Evolutionary conservation across 441 rosid genomes (phyloP).

Genomic region (Bocquillonia castaneifolia): DNA sequence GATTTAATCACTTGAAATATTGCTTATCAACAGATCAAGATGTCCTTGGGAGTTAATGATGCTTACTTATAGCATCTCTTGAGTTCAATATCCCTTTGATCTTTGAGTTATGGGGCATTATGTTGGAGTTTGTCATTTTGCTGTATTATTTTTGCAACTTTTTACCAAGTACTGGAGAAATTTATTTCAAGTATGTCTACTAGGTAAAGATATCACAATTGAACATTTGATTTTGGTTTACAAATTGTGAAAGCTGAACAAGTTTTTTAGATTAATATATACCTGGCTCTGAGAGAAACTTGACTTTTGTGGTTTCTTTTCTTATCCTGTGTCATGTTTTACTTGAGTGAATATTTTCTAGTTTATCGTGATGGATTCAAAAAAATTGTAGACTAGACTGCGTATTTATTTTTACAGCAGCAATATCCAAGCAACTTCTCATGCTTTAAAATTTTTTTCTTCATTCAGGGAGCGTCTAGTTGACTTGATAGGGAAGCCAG

Average conservation of each 20-base stretch:
- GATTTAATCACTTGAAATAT: neutral
- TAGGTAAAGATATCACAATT: neutral
- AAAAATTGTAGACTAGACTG: neutral
- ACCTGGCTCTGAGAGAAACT: neutral
- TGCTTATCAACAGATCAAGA: neutral
- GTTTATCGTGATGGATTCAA: neutral
- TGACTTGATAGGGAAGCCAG: constrained; percentile 91
- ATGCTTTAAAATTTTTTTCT: constrained; percentile 21
- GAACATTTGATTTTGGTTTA: neutral
- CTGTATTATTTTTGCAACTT: neutral
- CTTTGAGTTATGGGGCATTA: constrained; percentile 9
- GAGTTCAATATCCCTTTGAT: constrained; percentile 5
- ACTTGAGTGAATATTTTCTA: neutral
- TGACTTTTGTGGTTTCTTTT: neutral
- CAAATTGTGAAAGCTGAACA: constrained; percentile 6
- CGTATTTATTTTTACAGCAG: constrained; percentile 1
- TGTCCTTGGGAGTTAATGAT: neutral
- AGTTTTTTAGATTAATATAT: neutral
- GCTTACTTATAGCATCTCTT: neutral
- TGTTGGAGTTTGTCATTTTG: neutral
- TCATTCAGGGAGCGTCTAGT: constrained; percentile 87
- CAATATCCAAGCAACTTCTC: constrained; percentile 15
- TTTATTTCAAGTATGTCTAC: neutral
- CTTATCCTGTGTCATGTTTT: neutral
- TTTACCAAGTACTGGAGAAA: neutral